Evolutionary conservation across 2,329 filamentous ascomycete genomes (phyloP).

Genomic region (Cladosporium austrohemisphaericum): DNA sequence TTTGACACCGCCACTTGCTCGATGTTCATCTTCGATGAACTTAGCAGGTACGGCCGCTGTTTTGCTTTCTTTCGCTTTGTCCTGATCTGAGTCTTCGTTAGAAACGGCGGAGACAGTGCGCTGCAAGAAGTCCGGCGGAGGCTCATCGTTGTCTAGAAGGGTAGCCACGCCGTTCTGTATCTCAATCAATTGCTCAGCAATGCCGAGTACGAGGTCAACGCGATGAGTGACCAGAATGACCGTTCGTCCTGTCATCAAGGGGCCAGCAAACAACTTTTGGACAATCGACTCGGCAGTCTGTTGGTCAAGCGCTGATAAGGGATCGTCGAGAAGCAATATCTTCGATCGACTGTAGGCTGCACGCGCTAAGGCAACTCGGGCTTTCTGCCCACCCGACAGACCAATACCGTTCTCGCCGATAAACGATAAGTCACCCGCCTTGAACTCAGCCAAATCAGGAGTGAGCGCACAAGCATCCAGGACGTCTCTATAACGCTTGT

Average conservation of each 20-base stretch:
- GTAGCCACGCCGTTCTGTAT: slow-evolving; percentile 58
- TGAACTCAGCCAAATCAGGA: slow-evolving; percentile 60
- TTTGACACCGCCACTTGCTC: slow-evolving; percentile 72
- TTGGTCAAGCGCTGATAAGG: slow-evolving; percentile 50
- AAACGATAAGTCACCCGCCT: slow-evolving; percentile 58
- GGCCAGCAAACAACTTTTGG: slow-evolving; percentile 53
- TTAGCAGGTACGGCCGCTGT: slow-evolving; percentile 62
- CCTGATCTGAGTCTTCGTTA: slow-evolving; percentile 27
- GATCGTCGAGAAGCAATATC: slow-evolving; percentile 47
- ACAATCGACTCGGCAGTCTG: slow-evolving; percentile 62
- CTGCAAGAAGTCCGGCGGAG: slow-evolving; percentile 17
- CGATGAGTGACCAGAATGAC: slow-evolving; percentile 62
- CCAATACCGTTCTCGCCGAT: slow-evolving; percentile 47
- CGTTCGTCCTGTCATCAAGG: slow-evolving; percentile 51
- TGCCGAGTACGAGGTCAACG: slow-evolving; percentile 65
- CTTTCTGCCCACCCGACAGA: slow-evolving; percentile 47
- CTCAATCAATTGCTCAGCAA: slow-evolving; percentile 71
- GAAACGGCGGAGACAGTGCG: slow-evolving; percentile 19
- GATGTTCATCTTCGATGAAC: slow-evolving; percentile 74
- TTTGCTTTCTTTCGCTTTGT: slow-evolving; percentile 33
- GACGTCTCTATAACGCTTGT: slow-evolving; percentile 65
- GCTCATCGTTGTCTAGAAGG: slow-evolving; percentile 24
- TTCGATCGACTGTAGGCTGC: slow-evolving; percentile 45
- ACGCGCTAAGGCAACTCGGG: slow-evolving; percentile 46
- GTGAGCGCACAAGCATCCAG: slow-evolving; percentile 60